A percentile compares a stretch with the other conserved stretches of the same genome.
These are phyloP conservation scores for Aspergillus nidulans DNA, from an alignment of 495 filamentous ascomycete genomes.

Conservation along the genomic window DNA sequence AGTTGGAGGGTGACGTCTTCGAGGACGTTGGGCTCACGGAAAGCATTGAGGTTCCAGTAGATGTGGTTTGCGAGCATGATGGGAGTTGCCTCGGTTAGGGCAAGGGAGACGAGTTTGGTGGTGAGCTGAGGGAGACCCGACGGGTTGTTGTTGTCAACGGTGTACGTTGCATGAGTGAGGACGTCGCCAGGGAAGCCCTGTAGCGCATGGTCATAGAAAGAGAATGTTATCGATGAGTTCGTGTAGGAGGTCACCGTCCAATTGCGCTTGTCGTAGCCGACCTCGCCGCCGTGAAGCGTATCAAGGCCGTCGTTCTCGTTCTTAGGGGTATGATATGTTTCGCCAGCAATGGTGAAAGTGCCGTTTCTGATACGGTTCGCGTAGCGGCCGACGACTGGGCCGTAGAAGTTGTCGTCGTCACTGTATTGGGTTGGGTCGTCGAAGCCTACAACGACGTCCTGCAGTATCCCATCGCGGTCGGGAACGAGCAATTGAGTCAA, in stretches of 20 bases:
- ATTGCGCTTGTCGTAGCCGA: constrained; percentile 79
- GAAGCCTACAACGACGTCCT: constrained; percentile 74
- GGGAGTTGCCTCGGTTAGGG: constrained; percentile 73
- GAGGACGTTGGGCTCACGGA: constrained; percentile 60
- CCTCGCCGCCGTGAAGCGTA: constrained; percentile 75
- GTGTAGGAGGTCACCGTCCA: constrained; percentile 71
- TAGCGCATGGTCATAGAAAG: constrained; percentile 66
- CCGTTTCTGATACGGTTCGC: constrained; percentile 86
- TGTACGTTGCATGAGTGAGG: constrained; percentile 72
- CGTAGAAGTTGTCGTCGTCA: constrained; percentile 67
- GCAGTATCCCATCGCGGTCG: constrained; percentile 58
- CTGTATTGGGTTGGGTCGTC: constrained; percentile 76
- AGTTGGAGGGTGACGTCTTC: constrained; percentile 69
- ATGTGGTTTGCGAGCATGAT: constrained; percentile 81
- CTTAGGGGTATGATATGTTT: constrained; percentile 56
- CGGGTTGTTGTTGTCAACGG: constrained; percentile 43
- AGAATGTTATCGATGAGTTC: constrained; percentile 70
- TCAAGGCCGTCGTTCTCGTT: constrained; percentile 70
- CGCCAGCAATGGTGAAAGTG: constrained; percentile 67
- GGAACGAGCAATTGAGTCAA: constrained; percentile 70
- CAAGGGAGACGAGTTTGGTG: constrained; percentile 53
- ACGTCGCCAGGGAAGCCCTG: constrained; percentile 80
- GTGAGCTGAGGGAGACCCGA: constrained; percentile 42
- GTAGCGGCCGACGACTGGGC: constrained; percentile 73
- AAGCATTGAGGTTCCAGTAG: constrained; percentile 89